Evolutionary conservation across 1,139 yeast genomes (phyloP).

Genomic region (Arxiozyma slooffiae): DNA sequence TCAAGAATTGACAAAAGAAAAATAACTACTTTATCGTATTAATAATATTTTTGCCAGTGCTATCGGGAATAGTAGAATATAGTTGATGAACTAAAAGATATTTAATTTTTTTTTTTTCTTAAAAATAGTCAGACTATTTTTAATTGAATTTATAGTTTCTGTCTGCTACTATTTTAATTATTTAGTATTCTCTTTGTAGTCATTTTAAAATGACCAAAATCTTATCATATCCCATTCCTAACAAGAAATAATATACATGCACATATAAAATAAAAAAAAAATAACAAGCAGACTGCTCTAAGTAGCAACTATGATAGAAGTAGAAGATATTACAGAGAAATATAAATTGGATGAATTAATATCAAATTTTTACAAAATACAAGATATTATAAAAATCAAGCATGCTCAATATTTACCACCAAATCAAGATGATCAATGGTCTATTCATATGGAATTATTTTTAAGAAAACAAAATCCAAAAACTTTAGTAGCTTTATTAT

Average conservation of each 20-base stretch:
- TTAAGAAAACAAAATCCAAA: constrained; percentile 45
- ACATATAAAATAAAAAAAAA: too few species aligned
- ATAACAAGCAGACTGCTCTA: background rate
- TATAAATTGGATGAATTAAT: constrained; percentile 20
- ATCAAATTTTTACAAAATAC: constrained; percentile 26
- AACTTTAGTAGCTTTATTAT: constrained; percentile 47
- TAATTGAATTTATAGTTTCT: too few species aligned
- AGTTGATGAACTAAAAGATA: background rate
- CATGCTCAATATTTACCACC: constrained; percentile 28
- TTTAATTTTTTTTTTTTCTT: too few species aligned
- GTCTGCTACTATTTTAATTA: too few species aligned
- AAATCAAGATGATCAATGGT: constrained; percentile 32
- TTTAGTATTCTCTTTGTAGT: background rate
- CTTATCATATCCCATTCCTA: background rate
- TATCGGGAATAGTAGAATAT: too few species aligned
- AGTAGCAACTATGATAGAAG: background rate
- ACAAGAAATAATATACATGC: too few species aligned
- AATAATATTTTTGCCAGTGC: too few species aligned
- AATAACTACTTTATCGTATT: too few species aligned
- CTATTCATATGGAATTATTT: constrained; percentile 51
- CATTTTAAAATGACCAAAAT: too few species aligned
- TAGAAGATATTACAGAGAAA: constrained; percentile 2
- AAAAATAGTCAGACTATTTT: too few species aligned
- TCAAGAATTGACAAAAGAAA: background rate
- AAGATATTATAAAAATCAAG: constrained; percentile 25